Conservation (phyloP, 2,329 filamentous ascomycete genomes). For the Chaetomium sp. region DNA sequence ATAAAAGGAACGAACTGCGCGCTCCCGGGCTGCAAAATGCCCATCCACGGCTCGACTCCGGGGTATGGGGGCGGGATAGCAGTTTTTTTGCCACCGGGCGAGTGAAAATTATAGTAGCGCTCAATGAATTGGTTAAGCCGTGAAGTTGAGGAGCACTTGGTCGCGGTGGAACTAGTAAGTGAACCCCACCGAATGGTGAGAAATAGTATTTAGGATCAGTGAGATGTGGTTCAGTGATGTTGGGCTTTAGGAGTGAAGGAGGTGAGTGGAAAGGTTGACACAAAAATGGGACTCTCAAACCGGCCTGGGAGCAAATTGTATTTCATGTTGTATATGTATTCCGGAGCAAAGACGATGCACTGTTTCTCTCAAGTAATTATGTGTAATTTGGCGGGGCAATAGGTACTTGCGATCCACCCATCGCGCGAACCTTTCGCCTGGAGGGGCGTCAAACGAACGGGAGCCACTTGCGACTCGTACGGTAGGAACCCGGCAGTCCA, state of each 20-base stretch:
- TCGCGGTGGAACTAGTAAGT: no score
- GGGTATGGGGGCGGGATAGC: background rate
- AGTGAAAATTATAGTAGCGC: no score
- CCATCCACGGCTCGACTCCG: background rate
- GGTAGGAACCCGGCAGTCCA: no score
- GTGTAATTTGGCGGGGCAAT: background rate
- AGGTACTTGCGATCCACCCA: background rate
- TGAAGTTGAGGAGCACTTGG: background rate
- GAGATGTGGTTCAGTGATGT: no score
- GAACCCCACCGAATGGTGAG: no score
- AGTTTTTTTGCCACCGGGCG: background rate
- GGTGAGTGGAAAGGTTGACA: no score
- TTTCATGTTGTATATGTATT: background rate
- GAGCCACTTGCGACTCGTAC: no score
- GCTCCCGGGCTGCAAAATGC: background rate
- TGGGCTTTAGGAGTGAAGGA: no score
- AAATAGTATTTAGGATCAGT: no score
- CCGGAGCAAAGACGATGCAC: background rate
- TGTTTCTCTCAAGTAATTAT: slow-evolving; percentile 3
- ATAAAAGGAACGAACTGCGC: slow-evolving; percentile 3
- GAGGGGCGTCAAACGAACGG: no score
- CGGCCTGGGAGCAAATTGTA: background rate
- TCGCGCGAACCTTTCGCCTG: background rate
- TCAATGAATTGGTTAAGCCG: no score
- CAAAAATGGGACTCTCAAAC: no score